These are phyloP conservation scores for Populus nigra DNA, from an alignment of 345 rosid species.

Conservation along the genomic window DNA sequence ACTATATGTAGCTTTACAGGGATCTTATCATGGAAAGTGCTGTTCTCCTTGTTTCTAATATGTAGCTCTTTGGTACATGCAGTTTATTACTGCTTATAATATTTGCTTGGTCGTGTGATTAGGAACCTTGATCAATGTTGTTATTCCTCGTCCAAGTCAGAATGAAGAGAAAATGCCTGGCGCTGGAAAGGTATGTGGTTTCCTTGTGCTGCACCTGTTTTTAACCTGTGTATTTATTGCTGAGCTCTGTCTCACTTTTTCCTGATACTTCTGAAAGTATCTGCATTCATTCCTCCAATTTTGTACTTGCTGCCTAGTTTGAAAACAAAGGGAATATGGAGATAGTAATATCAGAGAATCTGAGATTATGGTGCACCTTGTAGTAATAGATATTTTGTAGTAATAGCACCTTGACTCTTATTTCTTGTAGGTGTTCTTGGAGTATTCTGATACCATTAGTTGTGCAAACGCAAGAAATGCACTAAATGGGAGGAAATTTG, in stretches of 20 bases:
- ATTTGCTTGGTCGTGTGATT: not conserved
- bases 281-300: not conserved
- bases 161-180: slow-evolving; percentile 13
- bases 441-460: slow-evolving; percentile 18
- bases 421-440: slow-evolving; percentile 28
- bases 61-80: not conserved
- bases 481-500: slow-evolving; percentile 25
- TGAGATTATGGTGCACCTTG: not conserved
- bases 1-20: not conserved
- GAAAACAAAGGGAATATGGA: not conserved
- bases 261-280: not conserved
- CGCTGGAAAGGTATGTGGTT: slow-evolving; percentile 22
- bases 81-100: not conserved
- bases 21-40: not conserved
- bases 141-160: slow-evolving; percentile 29
- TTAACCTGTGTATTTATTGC: not conserved
- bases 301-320: not conserved
- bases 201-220: not conserved
- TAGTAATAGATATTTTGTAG: not conserved
- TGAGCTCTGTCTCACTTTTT: not conserved
- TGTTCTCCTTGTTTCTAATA: not conserved
- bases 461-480: slow-evolving; percentile 20
- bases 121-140: slow-evolving; percentile 27
- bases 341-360: not conserved
- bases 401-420: not conserved